A percentile compares a stretch with the other conserved stretches of the same genome.
Evolutionary conservation across 495 filamentous ascomycete species (phyloP).

Genomic region (Friedmanniomyces simplex): DNA sequence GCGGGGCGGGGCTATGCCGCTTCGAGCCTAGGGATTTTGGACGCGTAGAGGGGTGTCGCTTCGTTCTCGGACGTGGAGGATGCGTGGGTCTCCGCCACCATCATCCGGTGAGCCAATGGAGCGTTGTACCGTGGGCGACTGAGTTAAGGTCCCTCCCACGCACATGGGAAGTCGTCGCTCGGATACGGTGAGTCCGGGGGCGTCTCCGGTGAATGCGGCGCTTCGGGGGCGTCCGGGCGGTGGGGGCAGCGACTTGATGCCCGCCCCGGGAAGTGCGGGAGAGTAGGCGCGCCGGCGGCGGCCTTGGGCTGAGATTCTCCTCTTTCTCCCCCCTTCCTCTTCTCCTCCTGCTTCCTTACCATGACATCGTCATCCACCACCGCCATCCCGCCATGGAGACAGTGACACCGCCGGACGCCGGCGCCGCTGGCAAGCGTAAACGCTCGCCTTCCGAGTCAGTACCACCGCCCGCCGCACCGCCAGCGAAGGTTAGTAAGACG

Average conservation of each 20-base stretch:
- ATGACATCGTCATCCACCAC: neutral
- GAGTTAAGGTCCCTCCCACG: neutral
- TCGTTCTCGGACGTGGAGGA: no score
- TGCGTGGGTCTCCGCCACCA: neutral
- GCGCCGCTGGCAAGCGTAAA: constrained; percentile 41
- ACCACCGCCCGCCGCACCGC: constrained; percentile 32
- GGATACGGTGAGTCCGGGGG: neutral
- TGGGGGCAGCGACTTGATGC: neutral
- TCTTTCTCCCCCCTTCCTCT: constrained; percentile 11
- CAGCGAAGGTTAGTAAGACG: constrained; percentile 41
- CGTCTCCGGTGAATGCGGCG: neutral
- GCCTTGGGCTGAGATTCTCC: neutral
- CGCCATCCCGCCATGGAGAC: constrained; percentile 20
- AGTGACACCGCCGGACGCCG: constrained; percentile 29
- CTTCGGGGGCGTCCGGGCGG: neutral
- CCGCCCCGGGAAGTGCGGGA: neutral
- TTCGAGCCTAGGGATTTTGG: neutral
- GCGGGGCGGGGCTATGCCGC: neutral
- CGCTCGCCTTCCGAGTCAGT: constrained; percentile 33
- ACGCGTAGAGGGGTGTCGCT: neutral
- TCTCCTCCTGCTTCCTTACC: neutral
- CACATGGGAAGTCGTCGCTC: neutral
- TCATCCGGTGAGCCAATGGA: neutral
- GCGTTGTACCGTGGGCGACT: no score
- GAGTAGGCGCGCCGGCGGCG: neutral